These are phyloP conservation scores for Bipolaris zeicola DNA, from an alignment of 2,329 filamentous ascomycete species.

Conservation along the genomic window DNA sequence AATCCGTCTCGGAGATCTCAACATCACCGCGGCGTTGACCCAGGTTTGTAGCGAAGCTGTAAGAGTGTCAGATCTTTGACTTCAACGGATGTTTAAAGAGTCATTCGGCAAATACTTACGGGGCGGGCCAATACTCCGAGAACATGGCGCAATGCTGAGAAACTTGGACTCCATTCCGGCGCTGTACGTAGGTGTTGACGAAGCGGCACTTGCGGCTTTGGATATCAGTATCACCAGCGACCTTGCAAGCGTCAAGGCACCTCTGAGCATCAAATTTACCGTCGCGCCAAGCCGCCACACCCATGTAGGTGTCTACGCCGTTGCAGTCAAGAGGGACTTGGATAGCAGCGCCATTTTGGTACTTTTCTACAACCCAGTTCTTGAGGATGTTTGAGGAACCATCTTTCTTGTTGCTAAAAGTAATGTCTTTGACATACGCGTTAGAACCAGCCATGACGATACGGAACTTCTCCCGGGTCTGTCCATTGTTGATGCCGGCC, in stretches of 20 bases:
- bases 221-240: constrained; percentile 15
- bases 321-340: constrained; percentile 40
- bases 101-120: neutral
- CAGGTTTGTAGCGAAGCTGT: constrained; percentile 12
- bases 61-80: neutral
- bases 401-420: constrained; percentile 1
- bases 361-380: constrained; percentile 15
- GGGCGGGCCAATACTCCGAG: constrained; percentile 7
- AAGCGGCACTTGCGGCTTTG: constrained; percentile 32
- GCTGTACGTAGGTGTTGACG: constrained; percentile 44
- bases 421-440: constrained; percentile 23
- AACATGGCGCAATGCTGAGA: constrained; percentile 36
- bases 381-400: neutral
- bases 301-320: constrained; percentile 33
- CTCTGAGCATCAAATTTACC: constrained; percentile 37
- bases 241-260: constrained; percentile 36
- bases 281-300: constrained; percentile 25
- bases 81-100: no score
- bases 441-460: constrained; percentile 25
- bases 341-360: constrained; percentile 31
- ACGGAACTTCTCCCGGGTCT: constrained; percentile 27
- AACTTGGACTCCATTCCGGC: constrained; percentile 25
- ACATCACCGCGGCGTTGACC: constrained; percentile 7
- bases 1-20: constrained; percentile 5
- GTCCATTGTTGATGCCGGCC: constrained; percentile 33